phyloP scores from a whole-genome alignment of 108 stramenopile genomes.

The Heterococcus sp. region DNA sequence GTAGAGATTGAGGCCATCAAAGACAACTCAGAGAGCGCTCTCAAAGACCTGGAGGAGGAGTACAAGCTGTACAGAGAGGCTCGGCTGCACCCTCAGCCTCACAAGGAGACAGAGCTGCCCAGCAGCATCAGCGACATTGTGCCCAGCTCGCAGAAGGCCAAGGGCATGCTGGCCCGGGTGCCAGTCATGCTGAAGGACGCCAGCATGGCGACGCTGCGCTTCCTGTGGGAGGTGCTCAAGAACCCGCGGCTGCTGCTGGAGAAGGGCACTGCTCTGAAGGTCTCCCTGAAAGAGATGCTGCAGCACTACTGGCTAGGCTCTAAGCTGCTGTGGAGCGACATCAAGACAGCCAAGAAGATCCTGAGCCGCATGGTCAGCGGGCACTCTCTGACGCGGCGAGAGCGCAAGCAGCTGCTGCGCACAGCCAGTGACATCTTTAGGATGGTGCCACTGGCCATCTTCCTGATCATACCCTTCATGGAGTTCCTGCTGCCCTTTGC shows the following conservation, averaged over 20 bases:
- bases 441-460: constrained; percentile 83
- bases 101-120: too few species aligned
- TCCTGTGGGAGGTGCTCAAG: constrained; percentile 22
- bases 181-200: constrained; percentile 13
- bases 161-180: too few species aligned
- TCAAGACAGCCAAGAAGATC: constrained; percentile 78
- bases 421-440: constrained; percentile 94
- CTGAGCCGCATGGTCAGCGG: constrained; percentile 73
- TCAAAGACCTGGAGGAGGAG: constrained; percentile 41
- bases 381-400: constrained; percentile 80
- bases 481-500: constrained; percentile 96
- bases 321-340: constrained; percentile 86
- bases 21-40: constrained; percentile 8
- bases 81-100: constrained; percentile 10
- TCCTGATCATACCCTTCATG: constrained; percentile 95
- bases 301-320: constrained; percentile 93
- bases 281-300: constrained; percentile 15
- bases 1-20: constrained; percentile 34
- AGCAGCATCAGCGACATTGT: too few species aligned
- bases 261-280: constrained; percentile 4
- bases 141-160: neutral
- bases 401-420: constrained; percentile 89
- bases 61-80: constrained; percentile 30
- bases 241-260: constrained; percentile 20
- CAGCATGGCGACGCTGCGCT: constrained; percentile 6